Evolutionary conservation across 2,329 filamentous ascomycete species (phyloP), one percentile per base, ranked within the genome.

Genomic region (Ophiostoma montium): DNA sequence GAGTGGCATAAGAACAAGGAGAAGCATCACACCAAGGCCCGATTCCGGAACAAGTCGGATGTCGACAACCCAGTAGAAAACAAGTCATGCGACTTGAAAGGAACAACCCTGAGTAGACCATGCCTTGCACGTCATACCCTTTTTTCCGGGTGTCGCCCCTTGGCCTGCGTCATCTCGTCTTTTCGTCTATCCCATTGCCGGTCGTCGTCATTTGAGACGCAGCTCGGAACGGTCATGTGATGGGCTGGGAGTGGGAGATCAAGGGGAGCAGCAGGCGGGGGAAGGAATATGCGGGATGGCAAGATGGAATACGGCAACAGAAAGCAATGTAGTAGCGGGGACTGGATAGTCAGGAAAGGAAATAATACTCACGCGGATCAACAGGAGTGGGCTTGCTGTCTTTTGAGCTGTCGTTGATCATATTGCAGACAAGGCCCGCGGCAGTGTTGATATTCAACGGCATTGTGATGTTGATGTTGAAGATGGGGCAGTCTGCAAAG

Each of bases 361-460:
- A 35, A 19, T 8, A 13, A 35, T 23, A 47, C 49, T 47, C 15
- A 50, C 49, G 33, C 31, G 49, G 49, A 11, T 50, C 49, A 33
- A 50, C 33, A 4, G 49, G 49, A n/a, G 13, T 18, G n/a, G 45
- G 45, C 12, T 47, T 38, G 41, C 21, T 50, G 39, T 45, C 45
- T 18, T 44, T 35, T 18, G 45, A 33, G 13, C 27, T 41, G 18
- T 44, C 33, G 21, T 47, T 44, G 21, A 21, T 23, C 39, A 16
- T 30, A 15, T 18, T 11, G 39, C 39, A 41, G 35, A 47, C 32
- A 32, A 46, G 18, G 7, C 12, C 3, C 4, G 30, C 5, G 30
- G 30, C 5, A 31, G 32, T 9, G 9, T 16, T 21, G 16, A 27
- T 12, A 6, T 31, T 21, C 11, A 7, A 16, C 23, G 23, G 16